Evolutionary conservation across 176 grass and related monocot genomes (phyloP).

Genomic region (Neostapfia colusana): DNA sequence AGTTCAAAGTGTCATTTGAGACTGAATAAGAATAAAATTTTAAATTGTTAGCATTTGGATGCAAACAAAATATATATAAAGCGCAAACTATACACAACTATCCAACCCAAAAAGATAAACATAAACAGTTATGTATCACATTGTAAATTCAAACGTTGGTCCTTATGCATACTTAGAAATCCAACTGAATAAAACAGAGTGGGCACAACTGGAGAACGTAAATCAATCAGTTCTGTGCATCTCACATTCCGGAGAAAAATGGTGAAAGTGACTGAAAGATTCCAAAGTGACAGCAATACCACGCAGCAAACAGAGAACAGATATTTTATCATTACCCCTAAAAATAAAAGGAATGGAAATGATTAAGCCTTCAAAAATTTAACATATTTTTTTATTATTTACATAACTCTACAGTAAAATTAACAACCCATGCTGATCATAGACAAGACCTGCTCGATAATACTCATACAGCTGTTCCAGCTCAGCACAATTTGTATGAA

Average conservation of each 20-base stretch:
- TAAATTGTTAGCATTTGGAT: no score
- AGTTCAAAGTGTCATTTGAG: no score
- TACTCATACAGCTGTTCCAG: not conserved
- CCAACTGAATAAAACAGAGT: not conserved
- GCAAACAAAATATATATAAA: not conserved
- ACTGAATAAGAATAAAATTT: no score
- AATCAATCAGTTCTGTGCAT: not conserved
- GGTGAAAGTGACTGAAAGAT: not conserved
- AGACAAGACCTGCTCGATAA: not conserved
- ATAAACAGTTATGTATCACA: not conserved
- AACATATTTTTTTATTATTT: conserved; percentile 21
- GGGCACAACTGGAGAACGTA: not conserved
- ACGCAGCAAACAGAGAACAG: not conserved
- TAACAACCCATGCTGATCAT: not conserved
- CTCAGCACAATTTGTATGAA: not conserved
- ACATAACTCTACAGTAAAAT: not conserved
- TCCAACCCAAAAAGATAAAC: not conserved
- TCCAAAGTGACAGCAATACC: not conserved
- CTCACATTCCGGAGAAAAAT: not conserved
- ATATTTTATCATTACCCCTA: not conserved
- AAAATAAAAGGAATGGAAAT: not conserved
- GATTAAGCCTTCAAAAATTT: not conserved
- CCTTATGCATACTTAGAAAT: not conserved
- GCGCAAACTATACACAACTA: not conserved
- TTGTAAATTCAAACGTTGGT: not conserved